A percentile compares a stretch with the other conserved stretches of the same genome.
Conservation (phyloP, 345 rosid genomes). For the Psidium friedrichsthalianum region DNA sequence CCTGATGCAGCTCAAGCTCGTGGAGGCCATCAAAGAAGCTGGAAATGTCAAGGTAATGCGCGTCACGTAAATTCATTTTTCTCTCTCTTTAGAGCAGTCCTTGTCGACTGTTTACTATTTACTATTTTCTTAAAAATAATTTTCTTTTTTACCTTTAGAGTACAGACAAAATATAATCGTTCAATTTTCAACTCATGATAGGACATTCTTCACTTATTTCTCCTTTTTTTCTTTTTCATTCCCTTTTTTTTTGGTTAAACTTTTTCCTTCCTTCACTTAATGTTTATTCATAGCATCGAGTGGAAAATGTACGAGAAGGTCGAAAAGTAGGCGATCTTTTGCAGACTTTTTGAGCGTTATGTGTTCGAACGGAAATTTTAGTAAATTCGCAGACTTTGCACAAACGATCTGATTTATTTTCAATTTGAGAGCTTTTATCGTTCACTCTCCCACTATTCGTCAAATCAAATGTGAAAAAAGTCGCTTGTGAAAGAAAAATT, state of each 20-base stretch:
- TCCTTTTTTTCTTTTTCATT: neutral
- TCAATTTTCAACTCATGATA: neutral
- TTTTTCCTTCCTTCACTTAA: too few relatives aligned
- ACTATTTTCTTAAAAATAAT: neutral
- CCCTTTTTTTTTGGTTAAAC: too few relatives aligned
- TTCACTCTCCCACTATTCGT: neutral
- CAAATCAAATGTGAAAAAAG: neutral
- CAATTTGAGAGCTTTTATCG: neutral
- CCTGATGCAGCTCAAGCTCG: slow-evolving; percentile 44
- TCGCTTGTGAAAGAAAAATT: neutral
- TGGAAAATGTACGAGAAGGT: neutral
- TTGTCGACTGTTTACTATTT: neutral
- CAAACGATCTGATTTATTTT: neutral
- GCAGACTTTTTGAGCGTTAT: neutral
- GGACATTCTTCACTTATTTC: neutral
- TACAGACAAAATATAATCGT: neutral
- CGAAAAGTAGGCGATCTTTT: neutral
- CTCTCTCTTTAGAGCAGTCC: neutral
- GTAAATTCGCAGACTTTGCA: neutral
- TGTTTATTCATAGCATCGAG: neutral
- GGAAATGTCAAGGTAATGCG: slow-evolving; percentile 47
- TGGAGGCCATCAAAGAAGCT: slow-evolving; percentile 57
- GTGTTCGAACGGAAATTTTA: neutral
- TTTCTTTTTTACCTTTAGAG: neutral
- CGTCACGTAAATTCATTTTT: neutral